Base-by-base conservation (phyloP, 75 land plant species). In the Adiantum capillusveneris region DNA sequence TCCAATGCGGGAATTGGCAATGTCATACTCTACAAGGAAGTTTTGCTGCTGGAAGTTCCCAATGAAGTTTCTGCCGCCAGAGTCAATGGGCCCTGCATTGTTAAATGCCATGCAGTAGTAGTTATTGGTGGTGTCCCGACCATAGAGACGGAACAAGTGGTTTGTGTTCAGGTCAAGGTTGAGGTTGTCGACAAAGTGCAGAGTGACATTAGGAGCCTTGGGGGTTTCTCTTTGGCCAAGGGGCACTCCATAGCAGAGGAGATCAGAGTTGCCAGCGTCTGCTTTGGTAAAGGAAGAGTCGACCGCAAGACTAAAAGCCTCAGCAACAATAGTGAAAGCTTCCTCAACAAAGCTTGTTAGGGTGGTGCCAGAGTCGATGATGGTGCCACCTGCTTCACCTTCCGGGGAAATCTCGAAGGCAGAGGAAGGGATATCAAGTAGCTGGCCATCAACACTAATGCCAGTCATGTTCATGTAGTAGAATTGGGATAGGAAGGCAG, bases 41-140 rank as follows among this genome's bases (percentile, higher is more conserved):
- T n/a, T n/a, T n/a, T n/a, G n/a, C n/a, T n/a, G n/a, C 43, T 41
- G 43, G 43, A 41, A 41, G 43, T 41, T 41, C 12, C 43, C 43
- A 14, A 41, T 41, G 43, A 41, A 41, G 43, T 41, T 41, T 14
- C 14, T 41, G 43, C 12, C 43, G 43, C 43, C 43, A 9, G 43
- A 41, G 43, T 9, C 43, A 14, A 41, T 41, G 43, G 12, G 9
- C 12, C 43, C 43, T 9, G 43, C 43, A 14, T 14, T 41, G 43
- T 41, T 41, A 14, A 41, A 41, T 14, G 43, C 43, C 43, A 41
- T 41, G 43, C 43, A 41, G 43, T 41, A 41, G 43, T 41, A 41
- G 43, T 41, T 14, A 14, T 9, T 9, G 43, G 43, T 14, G 43
- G 43, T 9, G 43, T 41, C 43, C 12, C 12, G 14, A 9, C 12